Evolutionary conservation across 352 stramenopile species (phyloP).

Genomic region (Salisapilia sapeloensis): DNA sequence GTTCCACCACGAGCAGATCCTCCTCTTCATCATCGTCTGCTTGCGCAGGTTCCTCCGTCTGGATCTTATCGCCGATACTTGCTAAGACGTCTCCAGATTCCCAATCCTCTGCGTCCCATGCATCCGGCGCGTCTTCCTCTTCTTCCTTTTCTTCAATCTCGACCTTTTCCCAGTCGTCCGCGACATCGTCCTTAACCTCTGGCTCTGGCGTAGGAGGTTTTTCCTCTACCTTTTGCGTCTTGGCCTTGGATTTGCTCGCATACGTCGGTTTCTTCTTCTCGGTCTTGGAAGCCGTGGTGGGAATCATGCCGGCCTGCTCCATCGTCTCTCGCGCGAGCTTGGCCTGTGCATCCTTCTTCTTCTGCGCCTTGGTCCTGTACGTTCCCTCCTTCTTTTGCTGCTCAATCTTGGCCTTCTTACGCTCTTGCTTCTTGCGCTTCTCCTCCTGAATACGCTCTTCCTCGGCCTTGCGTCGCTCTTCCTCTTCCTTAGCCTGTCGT

Average conservation of each 20-base stretch:
- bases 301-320: conserved; percentile 82
- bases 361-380: conserved; percentile 99
- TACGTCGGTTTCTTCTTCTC: conserved; percentile 27
- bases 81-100: conserved; percentile 59
- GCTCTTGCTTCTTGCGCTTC: conserved; percentile 69
- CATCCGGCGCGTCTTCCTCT: conserved; percentile 43
- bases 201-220: conserved; percentile 12
- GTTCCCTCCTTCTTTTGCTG: conserved; percentile 92
- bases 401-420: conserved; percentile 78
- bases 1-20: conserved; percentile 88
- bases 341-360: conserved; percentile 82
- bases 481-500: conserved; percentile 43
- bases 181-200: conserved; percentile 30
- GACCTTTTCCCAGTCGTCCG: conserved; percentile 43
- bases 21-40: conserved; percentile 71
- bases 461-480: conserved; percentile 27
- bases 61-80: conserved; percentile 63
- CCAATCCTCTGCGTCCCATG: conserved; percentile 77
- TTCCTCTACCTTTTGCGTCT: conserved; percentile 15
- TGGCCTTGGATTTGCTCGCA: conserved; percentile 10
- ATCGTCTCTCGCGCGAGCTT: conserved; percentile 85
- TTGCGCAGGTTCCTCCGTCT: conserved; percentile 13
- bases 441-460: conserved; percentile 27
- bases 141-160: conserved; percentile 25
- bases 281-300: conserved; percentile 20